Conservation (phyloP, 1,284 basidiomycete genomes). For the Puccinia novopanici region DNA sequence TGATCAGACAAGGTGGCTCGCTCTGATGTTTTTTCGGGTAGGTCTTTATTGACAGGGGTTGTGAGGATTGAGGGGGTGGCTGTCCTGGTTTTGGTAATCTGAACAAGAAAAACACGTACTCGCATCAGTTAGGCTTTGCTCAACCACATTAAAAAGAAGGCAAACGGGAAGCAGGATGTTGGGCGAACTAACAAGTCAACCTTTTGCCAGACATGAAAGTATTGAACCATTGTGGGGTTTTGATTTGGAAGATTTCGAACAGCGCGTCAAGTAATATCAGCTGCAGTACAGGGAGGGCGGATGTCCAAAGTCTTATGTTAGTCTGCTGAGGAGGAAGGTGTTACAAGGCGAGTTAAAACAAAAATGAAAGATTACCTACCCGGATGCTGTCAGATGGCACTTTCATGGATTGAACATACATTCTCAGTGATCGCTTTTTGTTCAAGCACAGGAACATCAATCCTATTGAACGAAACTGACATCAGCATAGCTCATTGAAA, state of each 20-base stretch:
- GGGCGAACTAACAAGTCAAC: constrained; percentile 70
- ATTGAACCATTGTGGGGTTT: constrained; percentile 82
- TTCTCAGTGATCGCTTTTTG: constrained; percentile 78
- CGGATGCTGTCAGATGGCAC: constrained; percentile 84
- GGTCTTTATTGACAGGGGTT: constrained; percentile 31
- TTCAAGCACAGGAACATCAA: constrained; percentile 92
- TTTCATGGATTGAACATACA: constrained; percentile 79
- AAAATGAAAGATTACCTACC: constrained; percentile 62
- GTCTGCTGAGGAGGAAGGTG: background rate
- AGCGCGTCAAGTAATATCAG: constrained; percentile 91
- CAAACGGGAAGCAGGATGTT: constrained; percentile 21
- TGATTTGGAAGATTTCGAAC: constrained; percentile 88
- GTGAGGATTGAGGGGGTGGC: constrained; percentile 33
- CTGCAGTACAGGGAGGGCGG: constrained; percentile 61
- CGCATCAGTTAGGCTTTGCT: constrained; percentile 20
- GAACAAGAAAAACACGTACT: background rate
- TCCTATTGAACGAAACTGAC: constrained; percentile 62
- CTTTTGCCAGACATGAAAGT: constrained; percentile 83
- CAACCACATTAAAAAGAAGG: background rate
- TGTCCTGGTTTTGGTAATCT: constrained; percentile 51
- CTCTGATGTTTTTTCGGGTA: constrained; percentile 52
- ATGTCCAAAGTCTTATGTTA: constrained; percentile 24
- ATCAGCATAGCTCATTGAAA: background rate
- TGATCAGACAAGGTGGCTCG: constrained; percentile 87
- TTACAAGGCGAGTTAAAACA: constrained; percentile 10